phyloP scores from a whole-genome alignment of 495 filamentous ascomycete species.

The Podospora fimiseda region DNA sequence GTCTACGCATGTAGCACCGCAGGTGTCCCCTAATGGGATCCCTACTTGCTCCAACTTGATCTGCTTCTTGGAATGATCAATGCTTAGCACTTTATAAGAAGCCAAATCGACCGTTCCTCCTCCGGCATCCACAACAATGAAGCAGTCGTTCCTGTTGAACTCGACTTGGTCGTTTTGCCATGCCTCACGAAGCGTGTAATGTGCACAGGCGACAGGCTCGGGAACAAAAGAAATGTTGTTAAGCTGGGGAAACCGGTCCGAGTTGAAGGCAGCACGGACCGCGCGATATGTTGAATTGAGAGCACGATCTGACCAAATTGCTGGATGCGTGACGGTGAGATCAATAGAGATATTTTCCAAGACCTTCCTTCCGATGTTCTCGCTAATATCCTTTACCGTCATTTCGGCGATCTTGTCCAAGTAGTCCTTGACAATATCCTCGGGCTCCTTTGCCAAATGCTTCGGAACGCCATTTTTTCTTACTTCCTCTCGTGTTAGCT shows the following conservation, averaged over 20 bases:
- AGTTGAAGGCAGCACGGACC: constrained; percentile 22
- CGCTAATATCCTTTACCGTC: constrained; percentile 14
- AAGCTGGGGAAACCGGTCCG: constrained; percentile 20
- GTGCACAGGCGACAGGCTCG: constrained; percentile 52
- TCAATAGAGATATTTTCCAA: constrained; percentile 21
- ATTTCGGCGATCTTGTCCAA: constrained; percentile 22
- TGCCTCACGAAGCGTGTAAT: constrained; percentile 40
- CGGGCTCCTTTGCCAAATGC: constrained; percentile 26
- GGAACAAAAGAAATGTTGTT: constrained; percentile 39
- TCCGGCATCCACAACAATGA: constrained; percentile 52
- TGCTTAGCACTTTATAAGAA: constrained; percentile 21
- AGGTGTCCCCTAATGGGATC: constrained; percentile 15
- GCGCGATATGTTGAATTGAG: constrained; percentile 29
- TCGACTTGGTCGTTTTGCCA: constrained; percentile 10
- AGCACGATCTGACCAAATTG: constrained; percentile 28
- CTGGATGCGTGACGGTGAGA: constrained; percentile 31
- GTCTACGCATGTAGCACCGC: constrained; percentile 28
- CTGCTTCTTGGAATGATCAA: constrained; percentile 18
- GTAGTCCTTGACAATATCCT: constrained; percentile 30
- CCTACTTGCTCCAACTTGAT: constrained; percentile 20
- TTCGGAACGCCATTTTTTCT: constrained; percentile 22
- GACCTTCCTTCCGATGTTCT: constrained; percentile 7
- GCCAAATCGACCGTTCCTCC: constrained; percentile 48
- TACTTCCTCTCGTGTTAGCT: constrained; percentile 11
- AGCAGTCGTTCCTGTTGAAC: constrained; percentile 39